A percentile compares a stretch with the other conserved stretches of the same genome.
These are phyloP conservation scores for Teratosphaeria pseudoeucalypti DNA, from an alignment of 2,329 filamentous ascomycete species.

Conservation along the genomic window DNA sequence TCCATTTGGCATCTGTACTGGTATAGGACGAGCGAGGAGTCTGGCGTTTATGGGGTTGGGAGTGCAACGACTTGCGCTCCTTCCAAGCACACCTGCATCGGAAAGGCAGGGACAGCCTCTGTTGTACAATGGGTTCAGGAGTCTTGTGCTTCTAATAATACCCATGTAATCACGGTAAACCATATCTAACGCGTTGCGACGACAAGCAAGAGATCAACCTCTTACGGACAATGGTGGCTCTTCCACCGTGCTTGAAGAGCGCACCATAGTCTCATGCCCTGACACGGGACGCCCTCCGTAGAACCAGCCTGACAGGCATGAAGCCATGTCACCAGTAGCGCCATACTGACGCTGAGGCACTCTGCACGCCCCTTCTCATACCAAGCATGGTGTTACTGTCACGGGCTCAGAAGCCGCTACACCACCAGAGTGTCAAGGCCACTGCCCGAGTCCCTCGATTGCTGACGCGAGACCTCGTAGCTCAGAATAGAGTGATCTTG, in stretches of 20 bases:
- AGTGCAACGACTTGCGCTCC: background rate
- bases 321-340: too few relatives aligned
- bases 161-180: background rate
- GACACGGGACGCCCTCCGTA: background rate
- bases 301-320: background rate
- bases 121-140: background rate
- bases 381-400: too few relatives aligned
- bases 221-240: background rate
- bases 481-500: slow-evolving; percentile 58
- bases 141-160: background rate
- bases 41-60: background rate
- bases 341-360: background rate
- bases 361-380: background rate
- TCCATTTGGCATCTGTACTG: background rate
- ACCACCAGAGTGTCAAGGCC: slow-evolving; percentile 1
- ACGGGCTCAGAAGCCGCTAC: background rate
- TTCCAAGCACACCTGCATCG: background rate
- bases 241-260: too few relatives aligned
- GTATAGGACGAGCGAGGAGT: background rate
- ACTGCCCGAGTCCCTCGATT: slow-evolving; percentile 8
- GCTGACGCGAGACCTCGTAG: slow-evolving; percentile 49
- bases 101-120: background rate
- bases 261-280: too few relatives aligned
- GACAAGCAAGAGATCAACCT: background rate
- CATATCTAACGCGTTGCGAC: background rate